Conservation (phyloP, 495 filamentous ascomycete species). For the Neurospora tetraspora region DNA sequence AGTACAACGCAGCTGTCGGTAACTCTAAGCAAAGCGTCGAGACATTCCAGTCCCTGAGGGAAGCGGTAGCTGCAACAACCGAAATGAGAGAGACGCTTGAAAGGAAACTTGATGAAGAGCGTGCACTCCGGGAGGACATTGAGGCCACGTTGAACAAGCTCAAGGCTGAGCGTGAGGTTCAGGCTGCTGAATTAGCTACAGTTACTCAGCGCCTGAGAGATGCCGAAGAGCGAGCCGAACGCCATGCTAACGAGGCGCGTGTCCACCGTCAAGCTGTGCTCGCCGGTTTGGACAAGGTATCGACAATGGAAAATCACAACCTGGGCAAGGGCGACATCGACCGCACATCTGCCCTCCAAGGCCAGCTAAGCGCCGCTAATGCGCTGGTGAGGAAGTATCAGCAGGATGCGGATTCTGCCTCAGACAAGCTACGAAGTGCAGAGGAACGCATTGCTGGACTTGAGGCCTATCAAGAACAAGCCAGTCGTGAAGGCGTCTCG, state of each 20-base stretch:
- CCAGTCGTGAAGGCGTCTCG: slow-evolving; percentile 80
- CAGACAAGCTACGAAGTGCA: slow-evolving; percentile 80
- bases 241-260: slow-evolving; percentile 74
- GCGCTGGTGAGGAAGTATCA: slow-evolving; percentile 77
- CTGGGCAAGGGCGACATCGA: slow-evolving; percentile 55
- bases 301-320: slow-evolving; percentile 38
- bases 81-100: slow-evolving; percentile 68
- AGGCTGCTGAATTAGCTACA: slow-evolving; percentile 67
- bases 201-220: slow-evolving; percentile 65
- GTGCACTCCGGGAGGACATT: slow-evolving; percentile 60
- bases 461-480: slow-evolving; percentile 94
- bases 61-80: slow-evolving; percentile 67
- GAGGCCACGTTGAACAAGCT: slow-evolving; percentile 73
- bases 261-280: slow-evolving; percentile 78
- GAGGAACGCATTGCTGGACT: slow-evolving; percentile 94
- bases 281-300: slow-evolving; percentile 66
- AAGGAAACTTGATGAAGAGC: slow-evolving; percentile 76
- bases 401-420: slow-evolving; percentile 75
- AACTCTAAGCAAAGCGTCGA: slow-evolving; percentile 61
- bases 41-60: slow-evolving; percentile 63
- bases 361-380: slow-evolving; percentile 69
- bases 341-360: slow-evolving; percentile 65
- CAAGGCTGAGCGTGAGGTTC: slow-evolving; percentile 75
- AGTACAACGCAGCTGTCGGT: slow-evolving; percentile 54
- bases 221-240: slow-evolving; percentile 85